Base-by-base conservation (phyloP, 805 yeast species). In the Zygosaccharomyces gambellarensis region DNA sequence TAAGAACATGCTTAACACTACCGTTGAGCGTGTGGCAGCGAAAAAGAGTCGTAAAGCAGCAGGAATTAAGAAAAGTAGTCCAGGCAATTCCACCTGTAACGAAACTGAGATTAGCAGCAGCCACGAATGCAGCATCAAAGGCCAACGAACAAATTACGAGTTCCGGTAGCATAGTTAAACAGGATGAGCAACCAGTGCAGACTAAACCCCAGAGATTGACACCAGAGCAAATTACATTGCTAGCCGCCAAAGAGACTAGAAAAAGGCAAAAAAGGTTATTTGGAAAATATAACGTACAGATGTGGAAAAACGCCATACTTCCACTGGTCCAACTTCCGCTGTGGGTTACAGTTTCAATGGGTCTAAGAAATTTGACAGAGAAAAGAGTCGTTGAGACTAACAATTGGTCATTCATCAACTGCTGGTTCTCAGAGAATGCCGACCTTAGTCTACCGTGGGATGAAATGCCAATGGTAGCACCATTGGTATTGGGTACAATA, bases 261-360 rank as follows among this genome's bases (percentile, higher is more conserved):
- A 82, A 80, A 52, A 74, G 95, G 53, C 95, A 92, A 57, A 81
- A 83, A 57, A 64, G 64, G 44, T 71, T 90, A n/a, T 90, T 85
- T 68, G 78, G 77, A 54, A 75, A 78, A 47, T 74, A 84, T 59
- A 71, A 75, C 8, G 87, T 90, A 46, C 92, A 88, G 61, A 65
- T 83, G 50, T 90, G 95, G 89, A 90, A 90, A 64, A 82, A 86
- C 59, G 70, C 81, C 48, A 58, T 86, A 3, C 71, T 89, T 34
- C 97, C 97, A 1, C 69, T 82, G 0, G 79, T 87, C 14, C 98
- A 90, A 63, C 75, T 92, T 19, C 98, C 98, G 0, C 64, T 90
- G 5, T 90, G 97, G 95, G 75, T 90, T 1, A 73, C 84, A 2
- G 73, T 90, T 75, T 84, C 94, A 10, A 72, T 83, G 56, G 82